Percentiles rank a stretch among this genome's conserved stretches.
These are phyloP conservation scores for Fragaria vesca DNA, from an alignment of 306 rosid genomes.

Conservation along the genomic window DNA sequence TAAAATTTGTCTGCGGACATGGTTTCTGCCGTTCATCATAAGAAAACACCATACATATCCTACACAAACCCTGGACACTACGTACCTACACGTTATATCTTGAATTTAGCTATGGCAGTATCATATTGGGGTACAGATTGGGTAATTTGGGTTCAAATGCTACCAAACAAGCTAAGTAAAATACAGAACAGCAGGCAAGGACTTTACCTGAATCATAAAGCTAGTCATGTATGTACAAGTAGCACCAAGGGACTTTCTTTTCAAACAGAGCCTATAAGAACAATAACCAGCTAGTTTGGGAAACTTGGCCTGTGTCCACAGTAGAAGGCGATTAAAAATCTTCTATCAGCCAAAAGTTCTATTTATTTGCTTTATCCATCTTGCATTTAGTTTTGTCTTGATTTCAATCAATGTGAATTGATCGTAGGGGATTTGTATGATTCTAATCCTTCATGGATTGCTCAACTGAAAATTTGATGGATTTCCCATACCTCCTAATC, in stretches of 20 bases:
- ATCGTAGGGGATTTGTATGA: not conserved
- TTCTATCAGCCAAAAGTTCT: not conserved
- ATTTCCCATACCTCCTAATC: not conserved
- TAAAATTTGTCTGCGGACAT: not conserved
- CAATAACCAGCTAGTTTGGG: not conserved
- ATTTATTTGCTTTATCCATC: not conserved
- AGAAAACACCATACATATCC: not conserved
- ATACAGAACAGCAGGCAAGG: not conserved
- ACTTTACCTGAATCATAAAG: not conserved
- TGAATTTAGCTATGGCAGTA: not conserved
- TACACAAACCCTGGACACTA: not conserved
- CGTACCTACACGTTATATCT: not conserved
- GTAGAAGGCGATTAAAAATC: not conserved
- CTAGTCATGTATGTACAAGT: not conserved
- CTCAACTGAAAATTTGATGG: not conserved
- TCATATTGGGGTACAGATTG: not conserved
- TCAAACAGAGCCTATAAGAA: not conserved
- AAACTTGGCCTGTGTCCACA: not conserved
- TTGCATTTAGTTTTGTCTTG: not conserved
- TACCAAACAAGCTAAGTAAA: not conserved
- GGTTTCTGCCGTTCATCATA: not conserved
- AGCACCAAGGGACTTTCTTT: not conserved
- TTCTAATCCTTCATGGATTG: not conserved
- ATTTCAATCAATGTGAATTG: not conserved
- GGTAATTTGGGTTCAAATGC: not conserved